Conservation (phyloP, 768 basidiomycete species). For the Lactarius hengduanensis region DNA sequence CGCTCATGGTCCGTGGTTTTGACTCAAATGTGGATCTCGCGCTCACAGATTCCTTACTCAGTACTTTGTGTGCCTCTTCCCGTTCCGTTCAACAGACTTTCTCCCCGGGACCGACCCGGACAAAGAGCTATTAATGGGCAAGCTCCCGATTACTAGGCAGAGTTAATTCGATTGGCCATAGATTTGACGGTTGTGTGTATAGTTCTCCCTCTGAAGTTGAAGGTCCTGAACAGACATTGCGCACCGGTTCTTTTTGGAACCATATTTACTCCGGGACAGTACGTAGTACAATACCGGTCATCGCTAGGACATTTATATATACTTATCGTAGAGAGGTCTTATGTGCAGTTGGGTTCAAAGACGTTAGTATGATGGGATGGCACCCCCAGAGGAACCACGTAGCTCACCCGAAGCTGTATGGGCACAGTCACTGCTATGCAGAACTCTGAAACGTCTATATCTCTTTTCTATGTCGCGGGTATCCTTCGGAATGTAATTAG, state of each 20-base stretch:
- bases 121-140: constrained; percentile 7
- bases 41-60: constrained; percentile 1
- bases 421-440: too few species aligned
- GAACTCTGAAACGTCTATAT: too few species aligned
- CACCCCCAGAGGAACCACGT: too few species aligned
- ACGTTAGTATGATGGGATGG: too few species aligned
- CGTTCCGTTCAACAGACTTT: constrained; percentile 2
- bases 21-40: too few species aligned
- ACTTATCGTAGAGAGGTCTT: too few species aligned
- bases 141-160: neutral
- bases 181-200: neutral
- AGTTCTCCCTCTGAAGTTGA: neutral
- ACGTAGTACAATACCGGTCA: too few species aligned
- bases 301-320: too few species aligned
- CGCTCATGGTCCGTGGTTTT: constrained; percentile 18
- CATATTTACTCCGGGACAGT: too few species aligned
- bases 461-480: too few species aligned
- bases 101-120: neutral
- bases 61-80: constrained; percentile 18
- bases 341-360: too few species aligned
- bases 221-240: neutral
- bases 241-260: neutral
- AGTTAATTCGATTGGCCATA: neutral
- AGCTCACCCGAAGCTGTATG: too few species aligned
- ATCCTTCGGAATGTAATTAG: neutral